Conservation (phyloP, 257 asterid genomes). For the Lavandula angustifolia region DNA sequence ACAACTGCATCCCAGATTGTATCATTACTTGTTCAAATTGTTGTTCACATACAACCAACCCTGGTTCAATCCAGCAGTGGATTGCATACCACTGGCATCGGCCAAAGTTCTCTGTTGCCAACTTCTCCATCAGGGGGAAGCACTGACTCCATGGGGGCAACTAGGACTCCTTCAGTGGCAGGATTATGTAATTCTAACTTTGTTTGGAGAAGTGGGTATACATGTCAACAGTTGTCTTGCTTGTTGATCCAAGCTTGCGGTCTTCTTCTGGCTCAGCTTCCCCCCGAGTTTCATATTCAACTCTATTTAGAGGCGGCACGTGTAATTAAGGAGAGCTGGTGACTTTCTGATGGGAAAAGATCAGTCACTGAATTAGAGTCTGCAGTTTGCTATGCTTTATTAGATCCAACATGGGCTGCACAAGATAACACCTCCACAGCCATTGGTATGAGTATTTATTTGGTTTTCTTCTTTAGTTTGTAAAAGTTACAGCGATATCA, state of each 20-base stretch:
- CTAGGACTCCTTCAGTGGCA: slow-evolving; percentile 64
- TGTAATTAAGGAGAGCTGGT: slow-evolving; percentile 92
- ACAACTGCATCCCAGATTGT: slow-evolving; percentile 74
- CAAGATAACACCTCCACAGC: slow-evolving; percentile 99
- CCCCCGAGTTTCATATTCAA: slow-evolving; percentile 84
- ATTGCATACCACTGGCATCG: slow-evolving; percentile 50
- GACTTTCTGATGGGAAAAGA: slow-evolving; percentile 90
- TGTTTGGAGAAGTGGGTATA: slow-evolving; percentile 91
- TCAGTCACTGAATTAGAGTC: slow-evolving; percentile 85
- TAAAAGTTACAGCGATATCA: slow-evolving; percentile 11
- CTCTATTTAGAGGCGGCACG: slow-evolving; percentile 87
- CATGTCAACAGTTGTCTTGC: slow-evolving; percentile 94
- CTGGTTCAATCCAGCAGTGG: slow-evolving; percentile 91
- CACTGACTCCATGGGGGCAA: slow-evolving; percentile 80
- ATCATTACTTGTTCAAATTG: slow-evolving; percentile 88
- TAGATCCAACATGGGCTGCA: slow-evolving; percentile 98
- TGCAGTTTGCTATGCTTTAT: slow-evolving; percentile 86
- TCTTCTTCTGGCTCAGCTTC: slow-evolving; percentile 93
- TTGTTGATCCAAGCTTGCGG: slow-evolving; percentile 97
- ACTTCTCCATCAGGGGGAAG: slow-evolving; percentile 99
- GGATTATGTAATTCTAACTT: slow-evolving; percentile 68
- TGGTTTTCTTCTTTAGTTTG: not conserved
- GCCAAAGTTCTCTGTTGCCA: slow-evolving; percentile 83
- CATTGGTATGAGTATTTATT: slow-evolving; percentile 57
- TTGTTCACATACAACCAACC: slow-evolving; percentile 92